Evolutionary conservation across 805 yeast genomes (phyloP).

Genomic region (Wickerhamomyces subpelliculosus): DNA sequence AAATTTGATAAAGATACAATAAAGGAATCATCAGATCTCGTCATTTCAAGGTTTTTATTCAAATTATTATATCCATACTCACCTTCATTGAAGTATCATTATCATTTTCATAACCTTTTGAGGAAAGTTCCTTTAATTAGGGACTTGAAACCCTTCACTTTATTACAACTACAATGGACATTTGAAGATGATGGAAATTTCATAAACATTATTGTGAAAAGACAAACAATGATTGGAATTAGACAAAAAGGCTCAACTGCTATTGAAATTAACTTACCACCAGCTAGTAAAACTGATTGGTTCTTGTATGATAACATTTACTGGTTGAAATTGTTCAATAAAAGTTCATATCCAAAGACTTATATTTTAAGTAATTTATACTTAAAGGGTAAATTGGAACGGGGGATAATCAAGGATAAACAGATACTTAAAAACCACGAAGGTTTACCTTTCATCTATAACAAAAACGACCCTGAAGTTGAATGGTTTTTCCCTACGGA

Average conservation of each 20-base stretch:
- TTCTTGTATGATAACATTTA: constrained; percentile 32
- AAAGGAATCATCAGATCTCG: constrained; percentile 10
- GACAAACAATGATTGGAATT: neutral
- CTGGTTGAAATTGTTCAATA: constrained; percentile 25
- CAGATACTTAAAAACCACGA: constrained; percentile 11
- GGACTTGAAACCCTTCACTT: constrained; percentile 11
- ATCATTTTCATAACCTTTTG: constrained; percentile 15
- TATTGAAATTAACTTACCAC: constrained; percentile 1
- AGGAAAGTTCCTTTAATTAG: constrained; percentile 5
- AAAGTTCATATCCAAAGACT: neutral
- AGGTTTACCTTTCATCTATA: no score
- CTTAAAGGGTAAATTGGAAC: constrained; percentile 6
- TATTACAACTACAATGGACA: constrained; percentile 19
- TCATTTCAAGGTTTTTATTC: constrained; percentile 20
- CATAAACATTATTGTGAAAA: no score
- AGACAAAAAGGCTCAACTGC: constrained; percentile 6
- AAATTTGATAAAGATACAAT: constrained; percentile 13
- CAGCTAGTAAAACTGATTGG: constrained; percentile 25
- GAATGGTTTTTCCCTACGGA: no score
- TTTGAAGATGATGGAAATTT: no score
- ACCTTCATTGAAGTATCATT: constrained; percentile 18
- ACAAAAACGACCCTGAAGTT: no score
- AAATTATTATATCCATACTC: constrained; percentile 23
- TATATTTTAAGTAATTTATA: constrained; percentile 11
- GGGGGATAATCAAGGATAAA: constrained; percentile 4